Conservation (phyloP, 768 basidiomycete genomes). For the Tylopilus felleus region DNA sequence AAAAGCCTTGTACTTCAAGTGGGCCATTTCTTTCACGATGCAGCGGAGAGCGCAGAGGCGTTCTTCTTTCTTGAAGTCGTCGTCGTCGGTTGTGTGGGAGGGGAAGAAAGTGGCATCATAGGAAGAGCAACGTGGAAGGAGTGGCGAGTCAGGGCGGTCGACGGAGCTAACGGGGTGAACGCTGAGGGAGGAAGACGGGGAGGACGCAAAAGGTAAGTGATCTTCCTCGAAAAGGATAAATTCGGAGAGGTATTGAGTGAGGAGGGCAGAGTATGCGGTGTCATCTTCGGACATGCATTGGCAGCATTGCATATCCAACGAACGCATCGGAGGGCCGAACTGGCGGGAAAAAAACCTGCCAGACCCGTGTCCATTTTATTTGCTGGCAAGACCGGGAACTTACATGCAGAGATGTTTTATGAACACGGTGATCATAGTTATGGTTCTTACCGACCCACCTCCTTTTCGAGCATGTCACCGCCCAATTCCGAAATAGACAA, state of each 20-base stretch:
- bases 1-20: slow-evolving; percentile 14
- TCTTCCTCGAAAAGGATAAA: slow-evolving; percentile 28
- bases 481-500: neutral
- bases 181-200: slow-evolving; percentile 31
- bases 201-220: slow-evolving; percentile 7
- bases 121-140: slow-evolving; percentile 30
- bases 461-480: neutral
- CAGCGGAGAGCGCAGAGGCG: slow-evolving; percentile 35
- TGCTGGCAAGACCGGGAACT: neutral
- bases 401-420: neutral
- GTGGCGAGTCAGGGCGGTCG: slow-evolving; percentile 31
- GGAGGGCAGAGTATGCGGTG: slow-evolving; percentile 27
- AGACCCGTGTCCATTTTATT: neutral
- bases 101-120: slow-evolving; percentile 35
- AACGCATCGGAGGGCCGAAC: neutral
- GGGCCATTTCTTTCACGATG: slow-evolving; percentile 36
- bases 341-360: neutral
- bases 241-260: slow-evolving; percentile 28
- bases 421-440: neutral
- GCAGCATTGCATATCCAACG: slow-evolving; percentile 8
- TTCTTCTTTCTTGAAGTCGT: slow-evolving; percentile 26
- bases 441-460: neutral
- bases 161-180: slow-evolving; percentile 22
- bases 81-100: neutral
- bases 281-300: slow-evolving; percentile 33